Percentiles rank a stretch among this genome's conserved stretches.
Evolutionary conservation across 164 flowering plant species (phyloP).

Genomic region (Aristolochia fimbriata): DNA sequence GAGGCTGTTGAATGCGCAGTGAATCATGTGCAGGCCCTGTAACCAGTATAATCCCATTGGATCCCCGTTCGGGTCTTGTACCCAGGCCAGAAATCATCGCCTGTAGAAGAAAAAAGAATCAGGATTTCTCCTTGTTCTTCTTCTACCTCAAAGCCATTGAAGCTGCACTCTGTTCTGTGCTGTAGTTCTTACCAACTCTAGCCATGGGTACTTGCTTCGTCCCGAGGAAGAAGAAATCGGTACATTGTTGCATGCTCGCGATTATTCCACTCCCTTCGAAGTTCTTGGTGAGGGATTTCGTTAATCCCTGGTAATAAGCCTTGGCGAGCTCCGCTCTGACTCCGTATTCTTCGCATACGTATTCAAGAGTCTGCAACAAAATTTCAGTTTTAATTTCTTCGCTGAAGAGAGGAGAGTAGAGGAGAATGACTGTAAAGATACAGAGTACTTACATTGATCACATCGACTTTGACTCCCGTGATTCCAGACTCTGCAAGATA

Average conservation of each 20-base stretch:
- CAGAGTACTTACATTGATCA: constrained; percentile 52
- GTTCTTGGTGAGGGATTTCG: constrained; percentile 56
- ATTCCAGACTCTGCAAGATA: constrained; percentile 57
- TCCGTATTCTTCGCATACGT: constrained; percentile 58
- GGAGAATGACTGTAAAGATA: not conserved
- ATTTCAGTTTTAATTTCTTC: not conserved
- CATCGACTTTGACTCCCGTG: constrained; percentile 85
- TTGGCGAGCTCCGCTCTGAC: constrained; percentile 79
- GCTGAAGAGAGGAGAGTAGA: too few relatives aligned
- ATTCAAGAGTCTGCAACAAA: constrained; percentile 52
- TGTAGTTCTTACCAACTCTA: constrained; percentile 60
- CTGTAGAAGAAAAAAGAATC: constrained; percentile 17
- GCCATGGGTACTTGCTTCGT: constrained; percentile 71
- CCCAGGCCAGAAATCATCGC: constrained; percentile 99
- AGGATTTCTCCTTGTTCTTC: not conserved
- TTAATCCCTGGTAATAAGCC: constrained; percentile 58
- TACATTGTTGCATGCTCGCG: constrained; percentile 88
- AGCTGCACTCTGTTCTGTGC: not conserved
- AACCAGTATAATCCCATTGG: constrained; percentile 88
- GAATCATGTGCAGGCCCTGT: constrained; percentile 90
- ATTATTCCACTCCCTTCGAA: constrained; percentile 75
- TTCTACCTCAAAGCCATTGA: too few relatives aligned
- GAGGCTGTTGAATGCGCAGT: constrained; percentile 86
- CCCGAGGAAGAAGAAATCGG: constrained; percentile 84
- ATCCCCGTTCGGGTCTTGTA: constrained; percentile 85